A percentile compares a stretch with the other conserved stretches of the same genome.
Evolutionary conservation across 2,329 filamentous ascomycete species (phyloP).

Genomic region (Scorias spongiosa): DNA sequence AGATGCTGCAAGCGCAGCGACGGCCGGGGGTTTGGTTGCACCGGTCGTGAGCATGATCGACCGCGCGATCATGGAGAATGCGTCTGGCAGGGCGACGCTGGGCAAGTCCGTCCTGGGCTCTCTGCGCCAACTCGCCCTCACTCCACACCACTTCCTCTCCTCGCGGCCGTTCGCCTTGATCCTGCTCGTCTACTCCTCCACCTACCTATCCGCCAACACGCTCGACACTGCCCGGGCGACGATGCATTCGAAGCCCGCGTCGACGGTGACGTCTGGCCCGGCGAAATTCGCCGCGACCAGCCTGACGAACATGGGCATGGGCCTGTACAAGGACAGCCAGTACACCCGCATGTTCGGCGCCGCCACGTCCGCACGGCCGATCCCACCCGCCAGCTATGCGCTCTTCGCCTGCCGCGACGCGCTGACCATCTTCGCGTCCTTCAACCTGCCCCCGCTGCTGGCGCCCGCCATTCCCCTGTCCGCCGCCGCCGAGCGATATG

Average conservation of each 20-base stretch:
- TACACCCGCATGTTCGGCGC: conserved; percentile 74
- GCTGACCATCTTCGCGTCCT: conserved; percentile 79
- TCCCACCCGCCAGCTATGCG: conserved; percentile 55
- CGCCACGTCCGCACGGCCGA: conserved; percentile 31
- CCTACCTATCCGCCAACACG: conserved; percentile 75
- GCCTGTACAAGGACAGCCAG: conserved; percentile 77
- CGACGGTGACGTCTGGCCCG: conserved; percentile 54
- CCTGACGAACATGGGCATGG: conserved; percentile 68
- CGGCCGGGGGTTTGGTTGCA: conserved; percentile 61
- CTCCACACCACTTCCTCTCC: conserved; percentile 46
- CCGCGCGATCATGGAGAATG: conserved; percentile 55
- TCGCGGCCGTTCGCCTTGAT: conserved; percentile 55
- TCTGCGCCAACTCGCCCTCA: conserved; percentile 39
- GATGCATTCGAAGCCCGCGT: conserved; percentile 38
- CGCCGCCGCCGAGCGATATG: conserved; percentile 35
- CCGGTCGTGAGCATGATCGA: conserved; percentile 81
- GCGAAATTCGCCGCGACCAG: conserved; percentile 71
- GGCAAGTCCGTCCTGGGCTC: conserved; percentile 44
- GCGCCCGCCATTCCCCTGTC: conserved; percentile 46
- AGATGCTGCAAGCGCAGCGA: conserved; percentile 53
- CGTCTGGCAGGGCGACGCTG: conserved; percentile 52
- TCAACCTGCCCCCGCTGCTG: conserved; percentile 72
- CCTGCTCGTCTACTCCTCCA: conserved; percentile 61
- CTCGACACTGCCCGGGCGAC: conserved; percentile 69
- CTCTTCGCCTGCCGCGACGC: conserved; percentile 75